Evolutionary conservation across 2,329 filamentous ascomycete species (phyloP).

Genomic region (Arthrobotrys conoides): DNA sequence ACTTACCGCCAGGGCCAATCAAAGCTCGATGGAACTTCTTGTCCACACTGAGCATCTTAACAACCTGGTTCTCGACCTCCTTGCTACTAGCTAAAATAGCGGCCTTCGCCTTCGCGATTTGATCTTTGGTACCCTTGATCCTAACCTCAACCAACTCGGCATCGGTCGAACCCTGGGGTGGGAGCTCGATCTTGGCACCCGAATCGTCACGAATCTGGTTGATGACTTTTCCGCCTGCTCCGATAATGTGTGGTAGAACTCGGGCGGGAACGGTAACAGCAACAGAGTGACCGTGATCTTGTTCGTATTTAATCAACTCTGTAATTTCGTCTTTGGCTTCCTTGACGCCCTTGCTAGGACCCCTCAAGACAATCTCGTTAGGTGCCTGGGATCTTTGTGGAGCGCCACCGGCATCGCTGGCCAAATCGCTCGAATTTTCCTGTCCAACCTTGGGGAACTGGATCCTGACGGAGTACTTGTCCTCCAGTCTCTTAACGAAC

Average conservation of each 20-base stretch:
- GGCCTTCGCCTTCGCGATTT: conserved; percentile 93
- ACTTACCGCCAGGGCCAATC: conserved; percentile 88
- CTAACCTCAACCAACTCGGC: conserved; percentile 79
- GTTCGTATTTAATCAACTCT: conserved; percentile 87
- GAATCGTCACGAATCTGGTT: conserved; percentile 88
- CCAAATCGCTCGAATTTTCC: conserved; percentile 79
- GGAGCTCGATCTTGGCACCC: conserved; percentile 91
- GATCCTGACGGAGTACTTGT: conserved; percentile 91
- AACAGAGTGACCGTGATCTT: conserved; percentile 86
- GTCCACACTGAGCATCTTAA: conserved; percentile 89
- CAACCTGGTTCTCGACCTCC: conserved; percentile 88
- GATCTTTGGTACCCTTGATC: conserved; percentile 90
- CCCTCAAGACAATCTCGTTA: conserved; percentile 91
- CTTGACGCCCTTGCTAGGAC: conserved; percentile 92
- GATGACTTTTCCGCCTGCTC: conserved; percentile 89
- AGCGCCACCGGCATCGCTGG: conserved; percentile 74
- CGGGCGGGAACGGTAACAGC: conserved; percentile 88
- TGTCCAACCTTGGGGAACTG: conserved; percentile 86
- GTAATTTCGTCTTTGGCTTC: conserved; percentile 92
- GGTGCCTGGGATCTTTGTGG: conserved; percentile 79
- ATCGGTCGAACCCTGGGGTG: conserved; percentile 66
- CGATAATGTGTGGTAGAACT: conserved; percentile 94
- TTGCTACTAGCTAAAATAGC: conserved; percentile 84
- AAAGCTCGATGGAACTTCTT: conserved; percentile 91
- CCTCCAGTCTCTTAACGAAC: conserved; percentile 92